Percentiles rank a stretch among this genome's conserved stretches.
Evolutionary conservation across 495 filamentous ascomycete genomes (phyloP).

Genomic region (Penicillium alfredii): DNA sequence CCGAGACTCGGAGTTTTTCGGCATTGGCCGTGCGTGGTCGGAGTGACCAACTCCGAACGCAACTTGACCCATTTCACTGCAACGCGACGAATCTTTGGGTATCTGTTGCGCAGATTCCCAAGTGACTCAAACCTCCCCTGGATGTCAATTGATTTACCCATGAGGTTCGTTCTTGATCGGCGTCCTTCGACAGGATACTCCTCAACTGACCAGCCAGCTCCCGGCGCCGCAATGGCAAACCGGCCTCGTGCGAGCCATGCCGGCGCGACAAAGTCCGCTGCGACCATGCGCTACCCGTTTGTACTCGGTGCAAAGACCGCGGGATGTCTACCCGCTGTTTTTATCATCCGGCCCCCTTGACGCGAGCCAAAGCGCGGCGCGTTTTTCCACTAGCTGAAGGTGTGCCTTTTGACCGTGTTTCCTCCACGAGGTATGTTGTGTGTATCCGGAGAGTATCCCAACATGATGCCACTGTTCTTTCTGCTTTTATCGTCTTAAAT

Average conservation of each 20-base stretch:
- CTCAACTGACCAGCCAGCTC: too few relatives aligned
- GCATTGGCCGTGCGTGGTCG: slow-evolving; percentile 5
- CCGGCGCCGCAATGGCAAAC: slow-evolving; percentile 41
- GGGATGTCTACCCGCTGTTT: slow-evolving; percentile 23
- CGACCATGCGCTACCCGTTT: slow-evolving; percentile 34
- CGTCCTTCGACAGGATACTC: too few relatives aligned
- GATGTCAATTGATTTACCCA: too few relatives aligned
- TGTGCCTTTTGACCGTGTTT: slow-evolving; percentile 8
- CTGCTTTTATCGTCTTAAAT: too few relatives aligned
- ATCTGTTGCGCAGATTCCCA: too few relatives aligned
- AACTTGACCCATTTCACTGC: too few relatives aligned
- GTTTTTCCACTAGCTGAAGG: slow-evolving; percentile 11
- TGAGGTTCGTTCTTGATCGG: too few relatives aligned
- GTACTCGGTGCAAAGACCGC: slow-evolving; percentile 24
- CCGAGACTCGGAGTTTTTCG: slow-evolving; percentile 16
- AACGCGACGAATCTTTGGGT: too few relatives aligned
- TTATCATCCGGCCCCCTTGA: slow-evolving; percentile 39
- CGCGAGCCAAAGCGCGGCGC: slow-evolving; percentile 8
- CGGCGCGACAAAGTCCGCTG: slow-evolving; percentile 43
- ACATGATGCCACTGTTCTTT: too few relatives aligned
- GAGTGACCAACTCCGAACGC: slow-evolving; percentile 14
- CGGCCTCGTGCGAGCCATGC: slow-evolving; percentile 45
- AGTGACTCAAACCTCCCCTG: too few relatives aligned
- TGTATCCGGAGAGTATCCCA: slow-evolving; percentile 3
- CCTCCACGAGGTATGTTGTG: slow-evolving; percentile 6